Evolutionary conservation across 305 asterid genomes (phyloP), one percentile per base, ranked within the genome.

Genomic region (Ajuga reptans): DNA sequence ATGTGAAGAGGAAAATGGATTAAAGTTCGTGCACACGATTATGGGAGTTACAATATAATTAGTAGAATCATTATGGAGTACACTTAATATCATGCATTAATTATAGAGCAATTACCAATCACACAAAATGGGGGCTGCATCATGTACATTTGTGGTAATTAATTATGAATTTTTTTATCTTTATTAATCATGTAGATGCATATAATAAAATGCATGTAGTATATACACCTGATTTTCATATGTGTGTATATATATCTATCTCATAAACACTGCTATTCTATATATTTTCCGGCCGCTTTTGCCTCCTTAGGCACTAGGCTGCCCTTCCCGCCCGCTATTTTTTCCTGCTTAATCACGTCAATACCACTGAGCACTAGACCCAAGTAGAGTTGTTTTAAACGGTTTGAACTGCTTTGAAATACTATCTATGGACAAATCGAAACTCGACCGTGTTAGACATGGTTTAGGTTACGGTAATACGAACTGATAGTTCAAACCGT

Each of bases 31-130:
- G 92, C 75, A 79, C 78, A 83, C 76, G 87, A 79, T 79, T 78
- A 67, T 79, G 88, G 91, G 87, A 78, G 96, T 89, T 89, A 89
- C 89, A 64, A 73, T 56, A 47, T 68, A 75, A 79, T 72, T 54
- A 72, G 79, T 76, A 77, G 72, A 76, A 53, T 80, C 56, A 80
- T 79, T 67, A 74, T 31, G 83, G 82, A 70, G 56, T 72, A 45
- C 70, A 83, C 69, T 74, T 82, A 77, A 79, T 75, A 37, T 73
- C 68, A 70, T 54, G 81, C 49, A 83, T 79, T 86, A 73, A 85
- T 80, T 79, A 63, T 4, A 61, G 18, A 79, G 54, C 80, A 82
- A 78, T 80, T 77, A 77, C 79, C 86, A 79, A 79, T 82, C 68
- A 74, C 70, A 69, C 49, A 55, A 67, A 61, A 74, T 77, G 82